Conservation (phyloP, 768 basidiomycete species). For the Amanita pseudoporphyria region DNA sequence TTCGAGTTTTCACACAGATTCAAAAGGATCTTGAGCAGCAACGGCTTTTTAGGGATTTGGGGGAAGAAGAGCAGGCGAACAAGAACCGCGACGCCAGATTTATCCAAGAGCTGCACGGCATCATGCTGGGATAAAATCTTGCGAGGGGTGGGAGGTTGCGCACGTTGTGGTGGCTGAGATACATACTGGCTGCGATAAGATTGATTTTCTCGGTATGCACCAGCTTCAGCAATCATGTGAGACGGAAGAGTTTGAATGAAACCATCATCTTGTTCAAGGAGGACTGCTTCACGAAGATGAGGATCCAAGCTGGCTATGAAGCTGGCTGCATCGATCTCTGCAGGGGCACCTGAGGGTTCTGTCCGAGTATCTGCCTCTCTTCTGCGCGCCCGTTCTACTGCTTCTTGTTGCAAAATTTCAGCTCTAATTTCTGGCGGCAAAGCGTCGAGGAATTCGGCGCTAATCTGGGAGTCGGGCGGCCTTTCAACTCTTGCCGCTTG, state of each 20-base stretch:
- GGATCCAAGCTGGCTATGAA: slow-evolving; percentile 92
- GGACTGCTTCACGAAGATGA: slow-evolving; percentile 79
- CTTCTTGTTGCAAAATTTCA: slow-evolving; percentile 94
- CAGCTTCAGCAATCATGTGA: slow-evolving; percentile 81
- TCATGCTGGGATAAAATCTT: slow-evolving; percentile 63
- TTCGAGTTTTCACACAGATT: slow-evolving; percentile 94
- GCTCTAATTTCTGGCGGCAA: slow-evolving; percentile 94
- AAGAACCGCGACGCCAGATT: slow-evolving; percentile 77
- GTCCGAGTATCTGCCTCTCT: slow-evolving; percentile 28
- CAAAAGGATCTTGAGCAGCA: slow-evolving; percentile 82
- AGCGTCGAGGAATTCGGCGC: slow-evolving; percentile 91
- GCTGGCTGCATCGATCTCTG: slow-evolving; percentile 80
- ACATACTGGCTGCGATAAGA: slow-evolving; percentile 23
- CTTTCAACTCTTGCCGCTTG: slow-evolving; percentile 68
- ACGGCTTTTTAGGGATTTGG: slow-evolving; percentile 75
- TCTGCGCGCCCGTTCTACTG: slow-evolving; percentile 63
- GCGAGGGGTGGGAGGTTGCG: slow-evolving; percentile 25
- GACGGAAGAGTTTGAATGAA: slow-evolving; percentile 76
- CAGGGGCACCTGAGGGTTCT: slow-evolving; percentile 42
- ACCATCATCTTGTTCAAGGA: slow-evolving; percentile 81
- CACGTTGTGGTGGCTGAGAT: slow-evolving; percentile 20
- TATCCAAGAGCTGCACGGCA: slow-evolving; percentile 90
- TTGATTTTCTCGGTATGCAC: slow-evolving; percentile 53
- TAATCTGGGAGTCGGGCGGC: slow-evolving; percentile 81
- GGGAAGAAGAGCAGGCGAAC: slow-evolving; percentile 95